phyloP scores from a whole-genome alignment of 2,329 filamentous ascomycete genomes.

The Microsporum audouinii region DNA sequence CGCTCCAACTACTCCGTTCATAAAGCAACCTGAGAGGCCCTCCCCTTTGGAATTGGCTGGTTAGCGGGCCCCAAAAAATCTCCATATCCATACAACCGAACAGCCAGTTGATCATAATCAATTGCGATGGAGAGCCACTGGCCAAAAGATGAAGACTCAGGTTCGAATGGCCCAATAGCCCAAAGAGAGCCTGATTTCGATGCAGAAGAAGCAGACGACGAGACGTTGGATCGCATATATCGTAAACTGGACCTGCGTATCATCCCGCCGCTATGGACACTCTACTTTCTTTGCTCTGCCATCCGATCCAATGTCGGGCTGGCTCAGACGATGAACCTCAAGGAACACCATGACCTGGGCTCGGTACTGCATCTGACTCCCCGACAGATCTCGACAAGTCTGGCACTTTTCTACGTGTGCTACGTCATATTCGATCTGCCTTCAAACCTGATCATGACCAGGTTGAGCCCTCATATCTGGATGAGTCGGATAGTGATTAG shows the following conservation, averaged over 20 bases:
- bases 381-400: slow-evolving; percentile 69
- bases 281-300: slow-evolving; percentile 87
- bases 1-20: neutral
- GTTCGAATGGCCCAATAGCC: neutral
- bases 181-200: neutral
- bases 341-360: slow-evolving; percentile 60
- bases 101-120: neutral
- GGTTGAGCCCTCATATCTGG: slow-evolving; percentile 73
- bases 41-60: neutral
- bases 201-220: slow-evolving; percentile 20
- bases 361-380: slow-evolving; percentile 56
- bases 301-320: slow-evolving; percentile 86
- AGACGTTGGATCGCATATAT: slow-evolving; percentile 30
- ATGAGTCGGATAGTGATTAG: slow-evolving; percentile 85
- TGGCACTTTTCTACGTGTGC: slow-evolving; percentile 83
- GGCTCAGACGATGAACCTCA: slow-evolving; percentile 83
- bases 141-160: neutral
- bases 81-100: neutral
- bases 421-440: slow-evolving; percentile 85
- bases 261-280: slow-evolving; percentile 67
- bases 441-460: slow-evolving; percentile 80
- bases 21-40: neutral
- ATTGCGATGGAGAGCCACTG: neutral
- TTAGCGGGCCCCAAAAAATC: neutral
- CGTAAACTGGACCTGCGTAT: slow-evolving; percentile 49